Conservation (phyloP, 257 asterid genomes). For the Cynanchum wilfordii region DNA sequence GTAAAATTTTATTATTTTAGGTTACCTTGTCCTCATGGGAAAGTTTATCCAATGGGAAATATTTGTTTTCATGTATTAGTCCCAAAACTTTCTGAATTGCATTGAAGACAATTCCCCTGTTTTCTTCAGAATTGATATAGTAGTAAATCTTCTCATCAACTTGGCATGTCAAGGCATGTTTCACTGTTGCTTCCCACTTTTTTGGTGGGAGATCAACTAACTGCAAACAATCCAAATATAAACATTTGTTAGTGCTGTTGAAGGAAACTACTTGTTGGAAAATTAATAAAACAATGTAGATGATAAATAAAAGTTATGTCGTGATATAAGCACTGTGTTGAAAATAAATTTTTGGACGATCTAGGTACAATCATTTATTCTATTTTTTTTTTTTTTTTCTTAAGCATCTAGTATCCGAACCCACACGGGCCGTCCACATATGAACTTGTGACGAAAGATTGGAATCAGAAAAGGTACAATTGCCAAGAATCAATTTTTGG, state of each 20-base stretch:
- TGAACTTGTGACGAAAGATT: too few species aligned
- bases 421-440: too few species aligned
- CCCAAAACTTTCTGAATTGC: conserved; percentile 5
- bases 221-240: conserved; percentile 27
- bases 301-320: too few species aligned
- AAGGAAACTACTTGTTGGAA: too few species aligned
- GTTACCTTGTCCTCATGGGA: conserved; percentile 6
- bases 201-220: conserved; percentile 10
- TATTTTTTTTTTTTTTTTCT: too few species aligned
- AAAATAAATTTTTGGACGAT: too few species aligned
- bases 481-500: too few species aligned
- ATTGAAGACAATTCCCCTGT: conserved; percentile 13
- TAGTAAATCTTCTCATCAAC: conserved; percentile 15
- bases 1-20: neutral
- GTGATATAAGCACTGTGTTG: too few species aligned
- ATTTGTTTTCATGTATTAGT: neutral
- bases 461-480: too few species aligned
- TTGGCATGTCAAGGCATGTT: conserved; percentile 40
- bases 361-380: too few species aligned
- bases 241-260: neutral
- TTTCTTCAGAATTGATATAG: neutral
- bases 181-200: conserved; percentile 26
- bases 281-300: too few species aligned
- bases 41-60: neutral
- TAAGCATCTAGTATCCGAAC: too few species aligned